Conservation (phyloP, 805 yeast genomes). For the Candida silvicultrix region DNA sequence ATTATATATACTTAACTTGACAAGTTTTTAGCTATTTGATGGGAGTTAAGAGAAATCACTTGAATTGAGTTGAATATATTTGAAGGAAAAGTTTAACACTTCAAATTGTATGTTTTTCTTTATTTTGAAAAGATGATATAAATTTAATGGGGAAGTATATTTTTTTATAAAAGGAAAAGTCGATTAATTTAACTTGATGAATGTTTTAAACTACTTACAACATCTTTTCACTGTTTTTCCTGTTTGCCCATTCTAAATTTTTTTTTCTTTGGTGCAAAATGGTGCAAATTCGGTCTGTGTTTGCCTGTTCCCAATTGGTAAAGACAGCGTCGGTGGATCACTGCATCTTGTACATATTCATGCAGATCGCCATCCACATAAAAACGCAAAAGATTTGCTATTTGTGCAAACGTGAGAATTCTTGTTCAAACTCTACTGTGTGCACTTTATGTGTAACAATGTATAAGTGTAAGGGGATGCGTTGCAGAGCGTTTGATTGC, state of each 20-base stretch:
- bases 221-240: not conserved
- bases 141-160: not conserved
- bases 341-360: not conserved
- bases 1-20: not conserved
- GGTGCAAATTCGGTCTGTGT: not conserved
- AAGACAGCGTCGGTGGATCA: not conserved
- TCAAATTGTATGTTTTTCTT: no score
- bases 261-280: not conserved
- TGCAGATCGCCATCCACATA: not conserved
- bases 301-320: not conserved
- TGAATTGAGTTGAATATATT: no score
- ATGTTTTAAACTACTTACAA: not conserved
- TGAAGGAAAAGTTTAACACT: no score
- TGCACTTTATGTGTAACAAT: not conserved
- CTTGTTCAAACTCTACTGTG: not conserved
- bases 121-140: no score
- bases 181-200: not conserved
- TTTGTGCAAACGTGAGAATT: not conserved
- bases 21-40: not conserved
- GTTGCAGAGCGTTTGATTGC: not conserved
- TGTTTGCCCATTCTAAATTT: not conserved
- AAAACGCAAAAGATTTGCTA: not conserved
- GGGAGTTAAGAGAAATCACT: not conserved
- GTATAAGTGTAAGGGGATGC: not conserved
- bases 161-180: not conserved